Conservation (phyloP, 2,329 filamentous ascomycete genomes). For the Talaromyces sp. region DNA sequence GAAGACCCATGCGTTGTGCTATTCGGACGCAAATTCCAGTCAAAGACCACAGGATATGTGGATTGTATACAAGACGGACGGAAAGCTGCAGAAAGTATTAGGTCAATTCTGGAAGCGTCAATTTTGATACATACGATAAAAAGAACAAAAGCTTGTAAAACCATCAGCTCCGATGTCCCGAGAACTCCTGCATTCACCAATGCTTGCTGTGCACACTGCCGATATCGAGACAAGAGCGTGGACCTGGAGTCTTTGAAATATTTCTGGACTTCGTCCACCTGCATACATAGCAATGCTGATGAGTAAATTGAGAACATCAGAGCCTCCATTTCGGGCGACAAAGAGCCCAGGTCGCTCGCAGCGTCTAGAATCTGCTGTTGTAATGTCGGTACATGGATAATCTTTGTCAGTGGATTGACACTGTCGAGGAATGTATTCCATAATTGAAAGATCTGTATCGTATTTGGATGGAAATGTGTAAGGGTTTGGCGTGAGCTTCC, state of each 20-base stretch:
- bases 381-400: slow-evolving; percentile 24
- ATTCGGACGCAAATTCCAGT: slow-evolving; percentile 59
- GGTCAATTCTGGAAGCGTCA: neutral
- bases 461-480: slow-evolving; percentile 17
- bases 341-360: slow-evolving; percentile 15
- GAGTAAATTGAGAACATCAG: slow-evolving; percentile 33
- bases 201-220: slow-evolving; percentile 19
- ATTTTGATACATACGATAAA: slow-evolving; percentile 39
- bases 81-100: slow-evolving; percentile 42
- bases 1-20: slow-evolving; percentile 63
- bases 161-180: slow-evolving; percentile 45
- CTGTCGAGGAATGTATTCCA: slow-evolving; percentile 25
- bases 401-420: slow-evolving; percentile 24
- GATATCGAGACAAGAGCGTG: slow-evolving; percentile 21
- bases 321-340: slow-evolving; percentile 23
- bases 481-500: slow-evolving; percentile 2
- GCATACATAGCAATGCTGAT: slow-evolving; percentile 27
- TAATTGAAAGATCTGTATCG: slow-evolving; percentile 19
- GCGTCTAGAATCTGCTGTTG: slow-evolving; percentile 24
- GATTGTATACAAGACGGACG: slow-evolving; percentile 54
- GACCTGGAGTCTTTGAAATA: slow-evolving; percentile 20
- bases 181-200: slow-evolving; percentile 20
- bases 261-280: slow-evolving; percentile 22
- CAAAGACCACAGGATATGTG: slow-evolving; percentile 57
- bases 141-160: slow-evolving; percentile 55